Evolutionary conservation across 345 rosid species (phyloP).

Genomic region (Alliaria petiolata): DNA sequence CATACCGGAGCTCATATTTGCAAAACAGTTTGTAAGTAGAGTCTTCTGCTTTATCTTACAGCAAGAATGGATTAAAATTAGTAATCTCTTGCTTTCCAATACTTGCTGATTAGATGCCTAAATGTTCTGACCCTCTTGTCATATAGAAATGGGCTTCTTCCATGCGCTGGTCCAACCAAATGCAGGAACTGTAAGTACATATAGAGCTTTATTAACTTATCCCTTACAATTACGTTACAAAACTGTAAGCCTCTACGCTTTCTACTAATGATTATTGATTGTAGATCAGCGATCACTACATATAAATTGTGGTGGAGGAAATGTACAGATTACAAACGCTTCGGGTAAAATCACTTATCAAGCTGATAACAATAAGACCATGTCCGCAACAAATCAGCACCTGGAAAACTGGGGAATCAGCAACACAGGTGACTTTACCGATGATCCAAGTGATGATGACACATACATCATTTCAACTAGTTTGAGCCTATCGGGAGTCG

Average conservation of each 20-base stretch:
- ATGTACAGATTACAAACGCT: not conserved
- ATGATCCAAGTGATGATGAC: not conserved
- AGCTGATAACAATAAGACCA: not conserved
- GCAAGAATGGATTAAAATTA: too few species aligned
- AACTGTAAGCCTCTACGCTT: too few species aligned
- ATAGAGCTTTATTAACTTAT: not conserved
- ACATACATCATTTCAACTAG: not conserved
- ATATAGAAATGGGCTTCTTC: not conserved
- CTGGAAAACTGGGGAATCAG: constrained; percentile 13
- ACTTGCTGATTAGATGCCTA: not conserved
- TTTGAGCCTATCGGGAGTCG: not conserved
- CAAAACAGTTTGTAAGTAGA: constrained; percentile 10
- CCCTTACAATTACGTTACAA: not conserved
- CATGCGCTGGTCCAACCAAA: not conserved
- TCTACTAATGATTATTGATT: not conserved
- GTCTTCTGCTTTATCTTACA: not conserved
- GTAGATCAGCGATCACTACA: constrained; percentile 20
- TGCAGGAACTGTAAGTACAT: constrained; percentile 6
- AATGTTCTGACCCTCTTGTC: not conserved
- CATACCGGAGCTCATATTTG: constrained; percentile 17
- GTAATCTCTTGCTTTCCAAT: not conserved
- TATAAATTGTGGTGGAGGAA: constrained; percentile 29
- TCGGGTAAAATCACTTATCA: not conserved
- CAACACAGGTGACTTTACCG: constrained; percentile 11
- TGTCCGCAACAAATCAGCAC: not conserved